phyloP scores from a whole-genome alignment of 75 land plant genomes.

The Isoetes taiwanensis region DNA sequence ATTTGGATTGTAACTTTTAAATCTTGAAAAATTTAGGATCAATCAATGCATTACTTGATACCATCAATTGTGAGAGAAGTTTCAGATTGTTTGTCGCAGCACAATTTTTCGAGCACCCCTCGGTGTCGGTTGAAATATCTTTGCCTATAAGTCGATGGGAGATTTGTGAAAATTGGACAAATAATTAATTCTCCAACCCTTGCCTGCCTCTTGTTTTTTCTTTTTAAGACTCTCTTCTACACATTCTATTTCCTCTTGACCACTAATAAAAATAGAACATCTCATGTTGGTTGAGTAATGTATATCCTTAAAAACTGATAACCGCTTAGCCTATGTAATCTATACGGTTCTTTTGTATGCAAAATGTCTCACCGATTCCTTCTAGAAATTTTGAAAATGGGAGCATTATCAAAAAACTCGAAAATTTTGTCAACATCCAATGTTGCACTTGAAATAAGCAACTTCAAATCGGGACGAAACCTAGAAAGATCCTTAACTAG shows the following conservation, averaged over 20 bases:
- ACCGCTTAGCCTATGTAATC: not conserved
- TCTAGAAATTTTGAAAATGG: not conserved
- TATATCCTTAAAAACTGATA: not conserved
- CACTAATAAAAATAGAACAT: not conserved
- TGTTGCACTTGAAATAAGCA: constrained; percentile 4
- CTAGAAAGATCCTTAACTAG: not conserved
- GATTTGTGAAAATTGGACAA: not conserved
- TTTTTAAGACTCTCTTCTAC: constrained; percentile 1
- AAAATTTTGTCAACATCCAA: constrained; percentile 1
- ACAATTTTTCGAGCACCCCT: not conserved
- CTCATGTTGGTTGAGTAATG: not conserved
- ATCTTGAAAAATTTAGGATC: not conserved
- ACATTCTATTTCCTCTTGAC: not conserved
- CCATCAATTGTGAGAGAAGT: constrained; percentile 4
- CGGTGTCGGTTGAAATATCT: not conserved
- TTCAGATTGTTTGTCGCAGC: constrained; percentile 2
- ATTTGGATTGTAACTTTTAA: not conserved
- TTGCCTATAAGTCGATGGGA: constrained; percentile 2
- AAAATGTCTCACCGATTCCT: not conserved
- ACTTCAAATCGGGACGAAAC: not conserved
- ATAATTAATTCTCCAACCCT: not conserved
- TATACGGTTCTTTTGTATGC: not conserved
- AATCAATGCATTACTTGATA: not conserved
- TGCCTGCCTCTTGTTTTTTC: not conserved
- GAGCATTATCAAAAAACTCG: not conserved